Base-by-base conservation (phyloP, 2,329 filamentous ascomycete genomes). In the Beauveria caledonica region DNA sequence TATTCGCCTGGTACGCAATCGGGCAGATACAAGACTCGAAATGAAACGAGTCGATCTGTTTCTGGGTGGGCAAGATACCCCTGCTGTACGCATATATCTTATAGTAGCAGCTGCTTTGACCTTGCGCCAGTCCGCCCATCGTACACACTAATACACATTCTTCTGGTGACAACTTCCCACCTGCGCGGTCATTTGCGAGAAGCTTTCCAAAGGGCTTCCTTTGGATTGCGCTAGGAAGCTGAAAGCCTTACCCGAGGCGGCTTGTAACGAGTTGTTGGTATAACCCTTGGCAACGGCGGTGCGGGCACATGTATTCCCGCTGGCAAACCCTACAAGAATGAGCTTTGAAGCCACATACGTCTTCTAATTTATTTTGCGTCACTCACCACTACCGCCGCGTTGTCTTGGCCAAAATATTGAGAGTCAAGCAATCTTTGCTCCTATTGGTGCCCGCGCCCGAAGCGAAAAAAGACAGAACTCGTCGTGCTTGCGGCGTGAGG, bases 21-120 rank as follows among this genome's bases (percentile, higher is more conserved):
- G 78, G 76, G 40, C 79, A 81, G 4, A 76, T 76, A 50, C 79
- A 80, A 0, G 75, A 77, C 23, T 78, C 73, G 5, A 76, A 69
- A 1, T 77, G 70, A 61, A 79, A 80, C 0, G 68, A 65, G 11
- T 66, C 42, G 55, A 76, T 75, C 55, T 76, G 70, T 1, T 64
- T 67, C 2, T 70, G 66, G 0, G 74, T 78, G 1, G 77, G 74
- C 0, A 73, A 67, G 21, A 74, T 66, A 39, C 75, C 73, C 25
- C 69, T 67, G 0, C 68, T 71, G 61, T 70, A 79, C 1, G 77
- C 74, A 1, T 73, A 71, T 39, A 80, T 72, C 5, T 73, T 72
- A 65, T 80, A 80, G 67, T 77, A 79, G 76, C 71, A 0, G 75
- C 74, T 3, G 67, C 62, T 27, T 76, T 70, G 46, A 79, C 69